Evolutionary conservation across 129 eudicot genomes (phyloP).

Genomic region (Logfia minima): DNA sequence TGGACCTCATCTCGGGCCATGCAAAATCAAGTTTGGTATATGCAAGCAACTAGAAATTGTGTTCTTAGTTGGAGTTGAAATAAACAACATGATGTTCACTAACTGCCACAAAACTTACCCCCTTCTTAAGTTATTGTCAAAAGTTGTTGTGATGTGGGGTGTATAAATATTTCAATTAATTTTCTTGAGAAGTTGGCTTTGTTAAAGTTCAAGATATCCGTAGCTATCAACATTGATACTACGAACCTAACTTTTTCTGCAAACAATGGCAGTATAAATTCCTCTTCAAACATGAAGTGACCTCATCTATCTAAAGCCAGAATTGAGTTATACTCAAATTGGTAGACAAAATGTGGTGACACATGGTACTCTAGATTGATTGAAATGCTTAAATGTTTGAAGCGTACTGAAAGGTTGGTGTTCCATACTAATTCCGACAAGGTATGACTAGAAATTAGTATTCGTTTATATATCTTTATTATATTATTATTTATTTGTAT

Average conservation of each 20-base stretch:
- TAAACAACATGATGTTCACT: neutral
- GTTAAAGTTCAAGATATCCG: neutral
- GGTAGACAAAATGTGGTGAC: neutral
- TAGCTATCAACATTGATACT: neutral
- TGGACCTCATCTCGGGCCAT: neutral
- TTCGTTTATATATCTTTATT: too few relatives aligned
- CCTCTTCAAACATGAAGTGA: neutral
- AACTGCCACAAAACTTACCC: neutral
- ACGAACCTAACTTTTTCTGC: neutral
- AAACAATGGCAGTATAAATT: neutral
- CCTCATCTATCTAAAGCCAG: neutral
- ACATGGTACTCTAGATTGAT: neutral
- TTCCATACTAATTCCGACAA: neutral
- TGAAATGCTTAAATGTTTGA: neutral
- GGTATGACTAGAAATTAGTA: neutral
- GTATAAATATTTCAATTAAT: neutral
- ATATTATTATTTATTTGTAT: neutral
- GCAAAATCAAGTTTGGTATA: neutral
- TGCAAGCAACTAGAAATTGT: neutral
- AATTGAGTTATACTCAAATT: neutral
- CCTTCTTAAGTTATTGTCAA: neutral
- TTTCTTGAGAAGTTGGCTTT: neutral
- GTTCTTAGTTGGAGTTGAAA: neutral
- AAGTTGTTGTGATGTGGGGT: neutral
- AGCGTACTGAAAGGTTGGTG: neutral